Base-by-base conservation (phyloP, 352 stramenopile species). In the Phytophthora capsici region DNA sequence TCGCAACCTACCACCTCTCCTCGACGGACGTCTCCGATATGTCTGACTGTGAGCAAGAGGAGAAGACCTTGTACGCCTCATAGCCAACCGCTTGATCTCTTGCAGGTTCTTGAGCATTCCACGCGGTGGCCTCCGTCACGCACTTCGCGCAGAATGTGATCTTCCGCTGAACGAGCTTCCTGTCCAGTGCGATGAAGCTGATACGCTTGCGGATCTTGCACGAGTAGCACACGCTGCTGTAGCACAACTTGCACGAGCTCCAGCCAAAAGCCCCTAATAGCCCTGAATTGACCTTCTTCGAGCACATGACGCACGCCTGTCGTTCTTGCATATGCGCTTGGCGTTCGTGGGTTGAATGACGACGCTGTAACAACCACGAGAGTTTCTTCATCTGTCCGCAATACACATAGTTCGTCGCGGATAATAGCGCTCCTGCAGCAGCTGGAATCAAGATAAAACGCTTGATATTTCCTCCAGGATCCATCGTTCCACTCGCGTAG, bases 321-420 rank as follows among this genome's bases (percentile, higher is more conserved):
- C 16, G 14, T 17, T 52, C 16, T 46, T 25, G 34, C 45, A 22
- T 20, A 28, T 36, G 25, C 3, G 5, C 36, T 41, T 12, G 36
- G 2, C 36, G 16, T 6, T 34, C 22, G 19, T 50, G 12, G 25
- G 19, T 45, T 28, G 48, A 56, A 19, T 48, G 50, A 6, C 36
- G 36, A 23, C 49, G 37, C 41, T 59, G 52, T 22, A 66, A 34
- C 40, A 59, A 50, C 74, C 77, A 86, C 44, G 69, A 52, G 16
- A 84, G 66, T 52, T 82, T 86, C 52, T 76, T 77, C 71, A 80
- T 78, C 19, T 77, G 71, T 3, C 64, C 69, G 41, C 69, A 86
- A 22, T 78, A 50, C 17, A 78, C 65, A 57, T 72, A 68, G n/a
- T 62, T 53, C 6, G 34, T 41, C 16, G 34, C 34, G 13, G 34